Base-by-base conservation (phyloP, 352 stramenopile species). In the Pythium grandisporangium region DNA sequence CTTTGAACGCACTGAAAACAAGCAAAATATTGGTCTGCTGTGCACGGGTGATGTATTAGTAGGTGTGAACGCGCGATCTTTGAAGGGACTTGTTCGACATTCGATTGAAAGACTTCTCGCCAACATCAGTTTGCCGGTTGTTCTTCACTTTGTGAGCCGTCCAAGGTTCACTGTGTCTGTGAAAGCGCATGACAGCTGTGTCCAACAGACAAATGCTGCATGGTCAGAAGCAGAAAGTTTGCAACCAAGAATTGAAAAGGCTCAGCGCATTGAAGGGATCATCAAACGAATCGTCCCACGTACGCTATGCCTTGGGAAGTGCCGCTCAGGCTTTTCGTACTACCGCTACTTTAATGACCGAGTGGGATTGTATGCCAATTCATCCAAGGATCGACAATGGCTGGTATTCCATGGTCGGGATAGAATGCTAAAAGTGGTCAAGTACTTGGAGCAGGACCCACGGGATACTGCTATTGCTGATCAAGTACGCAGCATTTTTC, bases 311-410 rank as follows among this genome's bases (percentile, higher is more conserved):
- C 58, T 86, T 24, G 77, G 77, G 2, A 78, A 68, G 13, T 87
- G 68, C 41, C 64, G 62, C 1, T 37, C 60, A 11, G 62, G 55
- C 2, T 84, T 72, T 30, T 44, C 42, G 4, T 89, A 82, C 38
- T 86, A 83, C 34, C 70, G 65, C 4, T 90, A 90, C 36, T 71
- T 60, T 26, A 65, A 71, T 27, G 77, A 88, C 49, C 50, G 53
- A 5, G 41, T 63, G 3, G 59, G 61, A 16, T 43, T 93, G 10
- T 93, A 77, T 26, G 40, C 80, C 14, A 39, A 66, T 36, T 79
- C 70, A 14, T 30, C 59, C 4, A 55, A 66, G n/a, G n/a, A 1
- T 59, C 63, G 6, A 66, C n/a, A 76, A 30, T 90, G 76, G 76
- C 56, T 55, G 3, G 40, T 67, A 5, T 70, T 55, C 30, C 42